These are phyloP conservation scores for Pleodorina starrii DNA, from an alignment of 139 green algal species.

Conservation along the genomic window DNA sequence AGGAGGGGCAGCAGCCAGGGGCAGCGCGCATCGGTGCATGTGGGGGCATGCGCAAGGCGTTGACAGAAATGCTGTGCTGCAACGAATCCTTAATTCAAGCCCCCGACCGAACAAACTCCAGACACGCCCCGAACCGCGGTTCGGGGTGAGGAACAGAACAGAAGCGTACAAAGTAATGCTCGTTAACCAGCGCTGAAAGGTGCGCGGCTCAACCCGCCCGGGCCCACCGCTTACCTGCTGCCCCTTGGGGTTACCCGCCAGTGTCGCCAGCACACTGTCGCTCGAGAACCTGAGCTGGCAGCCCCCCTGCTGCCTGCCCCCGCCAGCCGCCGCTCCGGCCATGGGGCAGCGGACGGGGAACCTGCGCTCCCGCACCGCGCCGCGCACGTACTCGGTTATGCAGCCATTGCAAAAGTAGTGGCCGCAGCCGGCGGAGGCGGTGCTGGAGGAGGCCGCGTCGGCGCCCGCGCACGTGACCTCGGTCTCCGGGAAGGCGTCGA, in stretches of 20 bases:
- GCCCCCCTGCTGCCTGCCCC: background rate
- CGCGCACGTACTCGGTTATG: conserved; percentile 55
- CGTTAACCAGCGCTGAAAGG: no score
- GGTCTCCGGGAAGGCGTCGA: background rate
- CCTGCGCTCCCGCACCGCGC: conserved; percentile 46
- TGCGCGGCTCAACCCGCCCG: no score
- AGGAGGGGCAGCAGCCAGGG: no score
- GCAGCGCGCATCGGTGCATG: no score
- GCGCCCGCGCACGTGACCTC: conserved; percentile 6
- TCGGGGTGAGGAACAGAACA: no score
- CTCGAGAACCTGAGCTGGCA: background rate
- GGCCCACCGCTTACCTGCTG: conserved; percentile 32
- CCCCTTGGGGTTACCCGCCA: background rate
- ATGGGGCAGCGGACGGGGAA: conserved; percentile 59
- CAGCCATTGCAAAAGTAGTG: conserved; percentile 62
- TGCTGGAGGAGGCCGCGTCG: conserved; percentile 33
- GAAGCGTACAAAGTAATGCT: no score
- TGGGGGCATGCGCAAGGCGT: no score
- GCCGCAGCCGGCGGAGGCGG: conserved; percentile 32
- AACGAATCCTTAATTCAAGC: no score
- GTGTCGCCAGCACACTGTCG: background rate
- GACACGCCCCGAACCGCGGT: no score
- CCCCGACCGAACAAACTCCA: no score
- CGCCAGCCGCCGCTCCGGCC: background rate
- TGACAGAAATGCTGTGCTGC: no score